Evolutionary conservation across 2,329 filamentous ascomycete species (phyloP), one percentile per base, ranked within the genome.

Genomic region (Hypoxylon sp.): DNA sequence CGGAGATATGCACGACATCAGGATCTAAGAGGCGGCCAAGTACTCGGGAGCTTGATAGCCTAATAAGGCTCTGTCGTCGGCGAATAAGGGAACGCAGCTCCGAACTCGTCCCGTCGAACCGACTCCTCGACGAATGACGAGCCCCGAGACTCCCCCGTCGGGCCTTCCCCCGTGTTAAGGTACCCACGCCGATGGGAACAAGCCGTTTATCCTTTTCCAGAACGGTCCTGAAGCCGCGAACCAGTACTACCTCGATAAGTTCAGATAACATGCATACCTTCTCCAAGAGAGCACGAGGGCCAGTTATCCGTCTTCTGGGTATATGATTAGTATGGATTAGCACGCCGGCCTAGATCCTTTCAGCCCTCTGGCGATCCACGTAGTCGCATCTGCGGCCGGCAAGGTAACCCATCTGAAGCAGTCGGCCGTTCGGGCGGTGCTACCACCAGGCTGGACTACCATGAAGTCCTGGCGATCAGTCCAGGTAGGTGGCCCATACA

Each of bases 91-190:
- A 15, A 17, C 4, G 2, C 11, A 3, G 7, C 21, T 48, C 23
- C 45, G 17, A 17, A 23, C 10, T 6, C 20, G 26, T 33, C 20
- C 29, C 29, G 29, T 37, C 18, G 15, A 40, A 37, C 41, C 11
- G 18, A 6, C 31, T 50, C n/a, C 17, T 35, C n/a, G 7, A 23
- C 18, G 18, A 21, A n/a, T n/a, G 13, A 20, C 13, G 20, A 20
- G 20, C 13, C 24, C 24, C n/a, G 49, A 21, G 29, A 48, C 15
- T 33, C 26, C 18, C 27, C 21, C 10, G n/a, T 17, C 26, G 23
- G 33, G 33, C 45, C 24, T 52, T 53, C 38, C 53, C n/a, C 40
- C 52, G 40, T 23, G 21, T 27, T 18, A 29, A 45, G 10, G 31
- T 17, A 7, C 18, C 24, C n/a, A 53, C 40, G 48, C 46, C 24